phyloP scores from a whole-genome alignment of 2,329 filamentous ascomycete species.

The Rhexocercosporidium sp. region DNA sequence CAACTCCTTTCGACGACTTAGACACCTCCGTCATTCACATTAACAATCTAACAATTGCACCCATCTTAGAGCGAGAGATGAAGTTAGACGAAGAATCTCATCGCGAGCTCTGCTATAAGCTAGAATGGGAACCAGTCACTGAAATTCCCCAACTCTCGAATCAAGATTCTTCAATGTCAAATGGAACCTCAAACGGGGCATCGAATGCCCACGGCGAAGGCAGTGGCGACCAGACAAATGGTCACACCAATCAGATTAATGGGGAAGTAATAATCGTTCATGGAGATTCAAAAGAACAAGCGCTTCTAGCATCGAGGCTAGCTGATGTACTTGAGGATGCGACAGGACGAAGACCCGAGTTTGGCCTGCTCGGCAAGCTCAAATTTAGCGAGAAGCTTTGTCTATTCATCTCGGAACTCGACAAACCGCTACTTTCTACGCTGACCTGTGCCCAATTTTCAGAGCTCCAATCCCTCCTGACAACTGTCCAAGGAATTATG shows the following conservation, averaged over 20 bases:
- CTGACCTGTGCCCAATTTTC: conserved; percentile 50
- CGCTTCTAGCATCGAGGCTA: conserved; percentile 44
- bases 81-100: conserved; percentile 39
- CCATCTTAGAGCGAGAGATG: conserved; percentile 47
- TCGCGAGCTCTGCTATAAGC: conserved; percentile 54
- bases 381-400: conserved; percentile 41
- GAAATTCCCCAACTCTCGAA: conserved; percentile 5
- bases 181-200: conserved; percentile 10
- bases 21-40: conserved; percentile 45
- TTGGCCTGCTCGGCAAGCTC: conserved; percentile 41
- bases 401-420: conserved; percentile 55
- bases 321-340: conserved; percentile 42
- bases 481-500: conserved; percentile 47
- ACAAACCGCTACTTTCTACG: conserved; percentile 44
- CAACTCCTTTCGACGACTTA: conserved; percentile 37
- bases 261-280: conserved; percentile 38
- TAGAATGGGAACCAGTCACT: conserved; percentile 49
- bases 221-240: not conserved
- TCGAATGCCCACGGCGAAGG: not conserved
- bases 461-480: conserved; percentile 48
- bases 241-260: conserved; percentile 23
- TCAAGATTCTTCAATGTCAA: not conserved
- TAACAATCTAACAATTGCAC: conserved; percentile 48
- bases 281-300: conserved; percentile 34
- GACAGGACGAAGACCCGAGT: conserved; percentile 45